Percentiles rank a stretch among this genome's conserved stretches.
Evolutionary conservation across 2,329 filamentous ascomycete genomes (phyloP).

Genomic region (Ceratocystis destructans): DNA sequence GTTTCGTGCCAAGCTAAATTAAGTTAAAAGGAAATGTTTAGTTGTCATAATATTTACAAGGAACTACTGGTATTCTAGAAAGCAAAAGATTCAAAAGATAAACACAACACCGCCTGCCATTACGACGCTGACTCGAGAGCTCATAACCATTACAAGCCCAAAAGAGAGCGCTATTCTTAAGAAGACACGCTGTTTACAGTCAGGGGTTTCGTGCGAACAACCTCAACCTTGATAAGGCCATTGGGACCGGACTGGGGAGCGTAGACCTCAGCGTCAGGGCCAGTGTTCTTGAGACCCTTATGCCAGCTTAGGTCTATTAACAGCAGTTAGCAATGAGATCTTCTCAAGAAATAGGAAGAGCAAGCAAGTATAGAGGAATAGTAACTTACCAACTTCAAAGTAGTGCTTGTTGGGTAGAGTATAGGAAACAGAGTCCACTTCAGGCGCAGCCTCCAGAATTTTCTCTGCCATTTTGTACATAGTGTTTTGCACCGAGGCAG

Average conservation of each 20-base stretch:
- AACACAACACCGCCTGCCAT: not conserved
- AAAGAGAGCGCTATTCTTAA: not conserved
- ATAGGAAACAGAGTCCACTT: conserved; percentile 63
- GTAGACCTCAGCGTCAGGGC: conserved; percentile 89
- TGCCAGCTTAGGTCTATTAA: conserved; percentile 80
- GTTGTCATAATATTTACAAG: not conserved
- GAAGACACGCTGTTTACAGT: conserved; percentile 15
- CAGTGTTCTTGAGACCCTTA: conserved; percentile 88
- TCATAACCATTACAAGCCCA: conserved; percentile 5
- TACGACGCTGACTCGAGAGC: not conserved
- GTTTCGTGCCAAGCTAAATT: not conserved
- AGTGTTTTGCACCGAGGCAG: conserved; percentile 85
- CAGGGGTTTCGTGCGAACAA: conserved; percentile 38
- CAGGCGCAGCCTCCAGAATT: conserved; percentile 63
- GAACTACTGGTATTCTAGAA: not conserved
- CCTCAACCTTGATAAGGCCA: conserved; percentile 87
- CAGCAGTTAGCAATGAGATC: not conserved
- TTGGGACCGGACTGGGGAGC: conserved; percentile 88
- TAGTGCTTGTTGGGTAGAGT: conserved; percentile 96
- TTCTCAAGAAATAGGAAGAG: not conserved
- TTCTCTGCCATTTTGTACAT: conserved; percentile 98
- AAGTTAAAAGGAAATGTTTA: not conserved
- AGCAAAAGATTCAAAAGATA: not conserved
- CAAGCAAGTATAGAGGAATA: not conserved
- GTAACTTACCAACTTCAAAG: conserved; percentile 71